Evolutionary conservation across 2,329 filamentous ascomycete species (phyloP).

Genomic region (Diplodia seriata): DNA sequence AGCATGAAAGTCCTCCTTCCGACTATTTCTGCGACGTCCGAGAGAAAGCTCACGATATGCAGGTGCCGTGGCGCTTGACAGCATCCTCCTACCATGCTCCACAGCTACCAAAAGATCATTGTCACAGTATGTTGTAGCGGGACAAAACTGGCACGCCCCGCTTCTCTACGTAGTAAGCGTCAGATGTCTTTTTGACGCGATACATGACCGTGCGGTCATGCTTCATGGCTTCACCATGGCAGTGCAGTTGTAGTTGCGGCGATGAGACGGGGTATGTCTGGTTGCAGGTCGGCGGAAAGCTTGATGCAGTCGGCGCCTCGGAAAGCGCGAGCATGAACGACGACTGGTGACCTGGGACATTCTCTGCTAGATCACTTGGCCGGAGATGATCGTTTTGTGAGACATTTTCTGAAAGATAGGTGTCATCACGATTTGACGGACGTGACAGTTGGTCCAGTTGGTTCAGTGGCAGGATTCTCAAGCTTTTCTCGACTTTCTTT

Average conservation of each 20-base stretch:
- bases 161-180: neutral
- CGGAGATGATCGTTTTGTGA: neutral
- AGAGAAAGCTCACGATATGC: neutral
- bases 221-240: neutral
- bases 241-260: neutral
- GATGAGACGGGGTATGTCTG: constrained; percentile 5
- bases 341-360: neutral
- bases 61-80: neutral
- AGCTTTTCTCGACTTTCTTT: neutral
- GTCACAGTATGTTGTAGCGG: neutral
- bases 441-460: neutral
- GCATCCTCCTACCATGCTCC: neutral
- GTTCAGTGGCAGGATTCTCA: neutral
- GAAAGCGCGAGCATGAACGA: too few relatives aligned
- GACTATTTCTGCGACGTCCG: neutral
- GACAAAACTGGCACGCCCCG: neutral
- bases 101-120: neutral
- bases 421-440: neutral
- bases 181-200: neutral
- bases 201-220: neutral
- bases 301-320: constrained; percentile 11
- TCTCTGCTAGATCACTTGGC: neutral
- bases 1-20: neutral
- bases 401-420: neutral
- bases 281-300: neutral